These are phyloP conservation scores for Oryza glumipatula DNA, from an alignment of 176 grass and related monocot genomes.

Conservation along the genomic window DNA sequence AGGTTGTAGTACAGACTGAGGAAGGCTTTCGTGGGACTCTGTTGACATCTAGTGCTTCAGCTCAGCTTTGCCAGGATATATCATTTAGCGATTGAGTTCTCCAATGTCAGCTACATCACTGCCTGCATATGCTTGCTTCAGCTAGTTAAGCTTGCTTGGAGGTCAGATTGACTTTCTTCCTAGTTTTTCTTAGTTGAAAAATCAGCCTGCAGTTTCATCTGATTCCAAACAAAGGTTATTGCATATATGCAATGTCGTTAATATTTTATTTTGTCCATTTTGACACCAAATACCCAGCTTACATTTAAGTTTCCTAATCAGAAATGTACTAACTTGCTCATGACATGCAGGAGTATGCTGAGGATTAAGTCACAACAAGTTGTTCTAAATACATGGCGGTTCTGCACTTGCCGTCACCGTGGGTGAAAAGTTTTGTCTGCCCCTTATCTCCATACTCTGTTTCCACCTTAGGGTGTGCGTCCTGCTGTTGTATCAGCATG, in stretches of 20 bases:
- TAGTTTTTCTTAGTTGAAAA: not conserved
- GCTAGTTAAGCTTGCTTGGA: constrained; percentile 40
- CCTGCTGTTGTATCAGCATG: constrained; percentile 22
- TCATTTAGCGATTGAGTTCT: constrained; percentile 48
- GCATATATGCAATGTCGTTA: not conserved
- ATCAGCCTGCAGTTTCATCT: not conserved
- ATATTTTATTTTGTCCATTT: constrained; percentile 8
- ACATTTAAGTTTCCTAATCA: not conserved
- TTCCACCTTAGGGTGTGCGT: not conserved
- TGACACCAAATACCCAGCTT: not conserved
- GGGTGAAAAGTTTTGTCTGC: constrained; percentile 27
- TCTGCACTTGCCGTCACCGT: not conserved
- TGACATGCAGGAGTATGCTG: not conserved
- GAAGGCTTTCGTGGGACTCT: constrained; percentile 97
- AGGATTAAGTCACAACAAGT: not conserved
- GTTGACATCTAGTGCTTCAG: constrained; percentile 70
- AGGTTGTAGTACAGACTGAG: constrained; percentile 55
- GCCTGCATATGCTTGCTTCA: constrained; percentile 11
- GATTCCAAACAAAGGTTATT: constrained; percentile 13
- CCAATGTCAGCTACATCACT: not conserved
- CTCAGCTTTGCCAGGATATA: constrained; percentile 58
- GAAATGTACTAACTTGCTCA: constrained; percentile 24
- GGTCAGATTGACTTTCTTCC: constrained; percentile 19
- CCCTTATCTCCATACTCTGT: not conserved
- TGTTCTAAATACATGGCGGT: constrained; percentile 25